Evolutionary conservation across 2,329 filamentous ascomycete genomes (phyloP).

Genomic region (Fusarium vanettenii): DNA sequence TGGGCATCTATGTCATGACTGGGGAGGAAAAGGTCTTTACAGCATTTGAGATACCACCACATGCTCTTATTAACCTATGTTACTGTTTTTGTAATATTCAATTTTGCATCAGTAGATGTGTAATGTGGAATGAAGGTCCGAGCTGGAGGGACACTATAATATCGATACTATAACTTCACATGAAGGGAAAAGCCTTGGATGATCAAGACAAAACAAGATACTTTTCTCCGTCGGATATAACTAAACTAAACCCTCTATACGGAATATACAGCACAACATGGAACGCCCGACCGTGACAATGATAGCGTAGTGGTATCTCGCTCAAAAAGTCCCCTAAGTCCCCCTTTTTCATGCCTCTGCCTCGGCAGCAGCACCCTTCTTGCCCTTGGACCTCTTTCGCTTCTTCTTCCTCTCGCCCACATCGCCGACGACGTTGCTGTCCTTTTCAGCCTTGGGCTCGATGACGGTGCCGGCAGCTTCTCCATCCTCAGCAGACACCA

Average conservation of each 20-base stretch:
- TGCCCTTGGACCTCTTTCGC: conserved; percentile 63
- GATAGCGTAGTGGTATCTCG: conserved; percentile 34
- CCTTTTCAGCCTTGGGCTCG: conserved; percentile 35
- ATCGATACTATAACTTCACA: background rate
- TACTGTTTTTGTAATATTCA: background rate
- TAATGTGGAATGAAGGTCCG: background rate
- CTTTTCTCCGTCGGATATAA: background rate
- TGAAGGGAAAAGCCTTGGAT: background rate
- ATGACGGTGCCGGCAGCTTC: conserved; percentile 41
- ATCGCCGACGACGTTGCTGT: conserved; percentile 45
- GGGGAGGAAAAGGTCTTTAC: conserved; percentile 24
- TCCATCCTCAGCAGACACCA: conserved; percentile 46
- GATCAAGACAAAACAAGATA: background rate
- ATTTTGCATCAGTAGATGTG: background rate
- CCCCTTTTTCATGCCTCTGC: conserved; percentile 29
- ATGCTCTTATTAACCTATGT: conserved; percentile 15
- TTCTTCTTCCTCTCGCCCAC: conserved; percentile 57
- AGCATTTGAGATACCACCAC: conserved; percentile 40
- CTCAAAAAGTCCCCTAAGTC: conserved; percentile 13
- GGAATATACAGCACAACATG: conserved; percentile 33
- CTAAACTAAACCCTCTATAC: conserved; percentile 20
- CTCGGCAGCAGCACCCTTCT: conserved; percentile 48
- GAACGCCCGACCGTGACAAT: conserved; percentile 38
- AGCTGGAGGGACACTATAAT: background rate
- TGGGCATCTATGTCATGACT: conserved; percentile 14